These are phyloP conservation scores for Fusarium mangiferae DNA, from an alignment of 2,329 filamentous ascomycete genomes.

Conservation along the genomic window DNA sequence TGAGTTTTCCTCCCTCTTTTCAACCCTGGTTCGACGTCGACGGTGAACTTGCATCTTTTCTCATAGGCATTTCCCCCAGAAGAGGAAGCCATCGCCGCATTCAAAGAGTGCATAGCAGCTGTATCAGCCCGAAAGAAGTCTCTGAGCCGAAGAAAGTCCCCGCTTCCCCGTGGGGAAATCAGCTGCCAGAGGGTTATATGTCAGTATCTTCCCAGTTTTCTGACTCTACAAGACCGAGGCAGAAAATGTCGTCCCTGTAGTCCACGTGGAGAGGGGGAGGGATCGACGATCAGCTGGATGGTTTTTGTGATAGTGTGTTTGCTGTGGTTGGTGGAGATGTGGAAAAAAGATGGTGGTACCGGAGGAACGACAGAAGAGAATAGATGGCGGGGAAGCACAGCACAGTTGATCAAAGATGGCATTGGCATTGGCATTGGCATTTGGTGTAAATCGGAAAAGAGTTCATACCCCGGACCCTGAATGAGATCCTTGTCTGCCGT, in stretches of 20 bases:
- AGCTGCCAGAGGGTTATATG: background rate
- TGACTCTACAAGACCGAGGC: slow-evolving; percentile 23
- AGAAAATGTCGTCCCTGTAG: background rate
- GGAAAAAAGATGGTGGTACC: background rate
- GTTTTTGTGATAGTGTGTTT: background rate
- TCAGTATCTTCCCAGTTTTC: background rate
- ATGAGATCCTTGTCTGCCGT: slow-evolving; percentile 6
- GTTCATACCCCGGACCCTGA: slow-evolving; percentile 7
- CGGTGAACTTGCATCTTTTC: background rate
- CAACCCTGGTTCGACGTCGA: slow-evolving; percentile 16
- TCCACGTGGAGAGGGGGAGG: slow-evolving; percentile 16
- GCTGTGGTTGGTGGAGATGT: slow-evolving; percentile 31
- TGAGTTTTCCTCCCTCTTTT: background rate
- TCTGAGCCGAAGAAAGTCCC: slow-evolving; percentile 17
- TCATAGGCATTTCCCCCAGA: slow-evolving; percentile 25
- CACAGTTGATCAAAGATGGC: background rate
- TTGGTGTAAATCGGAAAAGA: background rate
- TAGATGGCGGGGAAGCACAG: slow-evolving; percentile 14
- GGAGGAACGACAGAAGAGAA: background rate
- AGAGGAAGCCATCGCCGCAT: slow-evolving; percentile 39
- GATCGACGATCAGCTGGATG: slow-evolving; percentile 35
- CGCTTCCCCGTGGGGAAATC: slow-evolving; percentile 35
- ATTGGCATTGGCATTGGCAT: background rate
- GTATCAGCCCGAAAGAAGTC: slow-evolving; percentile 30
- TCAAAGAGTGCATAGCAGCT: background rate